A percentile compares a stretch with the other conserved stretches of the same genome.
Evolutionary conservation across 2,329 filamentous ascomycete genomes (phyloP).

Genomic region (Ophiocordyceps polyrhachis-furcata): DNA sequence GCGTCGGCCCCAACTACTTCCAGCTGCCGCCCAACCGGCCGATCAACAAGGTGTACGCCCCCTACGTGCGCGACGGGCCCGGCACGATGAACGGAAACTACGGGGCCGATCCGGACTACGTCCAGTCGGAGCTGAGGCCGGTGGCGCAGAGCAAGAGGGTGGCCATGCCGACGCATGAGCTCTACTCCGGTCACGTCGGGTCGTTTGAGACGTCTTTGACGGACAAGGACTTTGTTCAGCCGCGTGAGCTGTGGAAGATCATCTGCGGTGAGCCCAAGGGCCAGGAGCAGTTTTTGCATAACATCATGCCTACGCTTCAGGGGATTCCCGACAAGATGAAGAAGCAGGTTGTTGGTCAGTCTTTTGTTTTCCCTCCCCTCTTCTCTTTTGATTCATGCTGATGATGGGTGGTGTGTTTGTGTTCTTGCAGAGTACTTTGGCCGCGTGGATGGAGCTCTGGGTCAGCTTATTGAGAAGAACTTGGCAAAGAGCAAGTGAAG

Average conservation of each 20-base stretch:
- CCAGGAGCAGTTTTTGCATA: constrained; percentile 7
- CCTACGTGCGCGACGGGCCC: constrained; percentile 7
- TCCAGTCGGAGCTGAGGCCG: constrained; percentile 9
- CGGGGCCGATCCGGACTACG: constrained; percentile 10
- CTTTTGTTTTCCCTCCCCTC: background rate
- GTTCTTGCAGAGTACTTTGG: constrained; percentile 1
- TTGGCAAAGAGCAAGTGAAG: background rate
- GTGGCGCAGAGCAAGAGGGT: constrained; percentile 13
- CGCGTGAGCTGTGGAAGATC: constrained; percentile 7
- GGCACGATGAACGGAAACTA: constrained; percentile 9
- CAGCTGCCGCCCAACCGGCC: constrained; percentile 21
- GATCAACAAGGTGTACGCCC: constrained; percentile 4
- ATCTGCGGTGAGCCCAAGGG: constrained; percentile 5
- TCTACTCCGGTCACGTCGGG: constrained; percentile 5
- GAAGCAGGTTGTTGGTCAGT: constrained; percentile 2
- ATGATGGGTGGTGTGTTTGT: background rate
- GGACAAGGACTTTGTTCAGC: constrained; percentile 8
- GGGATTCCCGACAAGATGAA: constrained; percentile 5
- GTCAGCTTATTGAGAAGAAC: background rate
- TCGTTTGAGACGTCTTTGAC: constrained; percentile 4
- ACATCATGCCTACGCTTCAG: constrained; percentile 5
- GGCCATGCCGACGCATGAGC: constrained; percentile 7
- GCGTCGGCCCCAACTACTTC: constrained; percentile 32
- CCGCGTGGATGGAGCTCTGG: background rate
- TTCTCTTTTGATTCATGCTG: background rate